A percentile compares a stretch with the other conserved stretches of the same genome.
phyloP scores from a whole-genome alignment of 371 early-diverging fungal genomes.

The Actinomucor elegans region DNA sequence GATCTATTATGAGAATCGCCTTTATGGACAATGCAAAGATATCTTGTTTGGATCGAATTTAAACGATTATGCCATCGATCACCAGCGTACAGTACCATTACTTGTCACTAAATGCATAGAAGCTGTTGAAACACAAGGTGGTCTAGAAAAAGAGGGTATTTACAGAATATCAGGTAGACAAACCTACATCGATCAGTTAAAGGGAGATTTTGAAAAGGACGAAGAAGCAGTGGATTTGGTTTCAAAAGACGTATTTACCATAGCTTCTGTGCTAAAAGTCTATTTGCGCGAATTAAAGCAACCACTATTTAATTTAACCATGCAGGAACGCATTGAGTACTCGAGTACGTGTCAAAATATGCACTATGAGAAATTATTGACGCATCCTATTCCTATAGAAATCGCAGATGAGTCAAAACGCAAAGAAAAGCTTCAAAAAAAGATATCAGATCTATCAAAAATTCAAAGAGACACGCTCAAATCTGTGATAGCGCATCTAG shows the following conservation, averaged over 20 bases:
- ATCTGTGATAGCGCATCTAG: conserved; percentile 49
- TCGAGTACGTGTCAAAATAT: conserved; percentile 53
- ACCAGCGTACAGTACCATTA: conserved; percentile 44
- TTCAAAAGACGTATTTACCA: conserved; percentile 52
- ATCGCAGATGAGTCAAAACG: conserved; percentile 28
- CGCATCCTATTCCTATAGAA: conserved; percentile 18
- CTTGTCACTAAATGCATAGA: conserved; percentile 49
- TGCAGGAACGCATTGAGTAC: conserved; percentile 56
- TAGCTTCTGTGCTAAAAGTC: conserved; percentile 63
- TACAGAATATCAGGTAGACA: conserved; percentile 61
- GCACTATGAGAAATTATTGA: too few species aligned
- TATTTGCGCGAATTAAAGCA: conserved; percentile 65
- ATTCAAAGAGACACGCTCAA: conserved; percentile 53
- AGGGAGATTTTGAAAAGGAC: conserved; percentile 53
- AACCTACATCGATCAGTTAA: conserved; percentile 48
- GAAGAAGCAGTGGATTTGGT: conserved; percentile 48
- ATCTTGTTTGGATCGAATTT: conserved; percentile 56
- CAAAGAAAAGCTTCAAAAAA: conserved; percentile 29
- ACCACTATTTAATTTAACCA: conserved; percentile 56
- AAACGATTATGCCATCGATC: conserved; percentile 32
- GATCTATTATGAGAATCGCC: conserved; percentile 52
- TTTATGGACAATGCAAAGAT: conserved; percentile 44
- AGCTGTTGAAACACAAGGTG: conserved; percentile 52
- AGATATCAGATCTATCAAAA: conserved; percentile 36
- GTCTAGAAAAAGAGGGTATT: conserved; percentile 59